Conservation (phyloP, 169 alveolate genomes). For the Cytauxzoon felis region DNA sequence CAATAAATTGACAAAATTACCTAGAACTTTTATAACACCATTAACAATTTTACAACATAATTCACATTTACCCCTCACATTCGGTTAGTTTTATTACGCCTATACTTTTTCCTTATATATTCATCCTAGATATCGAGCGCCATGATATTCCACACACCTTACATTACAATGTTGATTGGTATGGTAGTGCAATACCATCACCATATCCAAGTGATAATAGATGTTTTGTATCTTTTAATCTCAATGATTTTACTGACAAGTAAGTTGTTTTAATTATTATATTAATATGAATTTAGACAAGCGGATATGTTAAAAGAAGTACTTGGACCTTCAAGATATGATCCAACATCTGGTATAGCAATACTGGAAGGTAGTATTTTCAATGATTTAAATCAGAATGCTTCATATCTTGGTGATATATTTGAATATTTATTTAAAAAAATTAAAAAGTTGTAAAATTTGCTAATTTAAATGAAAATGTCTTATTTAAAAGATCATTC, state of each 20-base stretch:
- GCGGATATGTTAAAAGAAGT: conserved; percentile 54
- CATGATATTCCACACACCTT: conserved; percentile 73
- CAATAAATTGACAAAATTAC: conserved; percentile 3
- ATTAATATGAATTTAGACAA: conserved; percentile 43
- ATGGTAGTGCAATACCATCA: conserved; percentile 64
- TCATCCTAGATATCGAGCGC: conserved; percentile 63
- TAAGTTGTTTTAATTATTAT: conserved; percentile 34
- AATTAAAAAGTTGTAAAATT: conserved; percentile 12
- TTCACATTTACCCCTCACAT: conserved; percentile 69
- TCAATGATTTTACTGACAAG: conserved; percentile 66
- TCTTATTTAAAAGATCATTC: conserved; percentile 32
- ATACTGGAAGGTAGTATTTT: conserved; percentile 49
- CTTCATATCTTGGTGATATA: conserved; percentile 63
- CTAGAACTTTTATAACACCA: conserved; percentile 74
- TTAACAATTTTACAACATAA: conserved; percentile 75
- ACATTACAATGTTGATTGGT: conserved; percentile 73
- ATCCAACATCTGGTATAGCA: conserved; percentile 31
- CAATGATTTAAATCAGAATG: conserved; percentile 48
- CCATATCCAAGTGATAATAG: conserved; percentile 40
- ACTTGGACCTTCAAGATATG: conserved; percentile 39
- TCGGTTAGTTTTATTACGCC: conserved; percentile 19
- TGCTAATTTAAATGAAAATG: conserved; percentile 53
- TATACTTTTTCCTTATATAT: background rate
- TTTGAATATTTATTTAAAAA: conserved; percentile 42
- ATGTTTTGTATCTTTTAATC: conserved; percentile 63